Base-by-base conservation (phyloP, 129 eudicot species). In the Pittosporum tobira region DNA sequence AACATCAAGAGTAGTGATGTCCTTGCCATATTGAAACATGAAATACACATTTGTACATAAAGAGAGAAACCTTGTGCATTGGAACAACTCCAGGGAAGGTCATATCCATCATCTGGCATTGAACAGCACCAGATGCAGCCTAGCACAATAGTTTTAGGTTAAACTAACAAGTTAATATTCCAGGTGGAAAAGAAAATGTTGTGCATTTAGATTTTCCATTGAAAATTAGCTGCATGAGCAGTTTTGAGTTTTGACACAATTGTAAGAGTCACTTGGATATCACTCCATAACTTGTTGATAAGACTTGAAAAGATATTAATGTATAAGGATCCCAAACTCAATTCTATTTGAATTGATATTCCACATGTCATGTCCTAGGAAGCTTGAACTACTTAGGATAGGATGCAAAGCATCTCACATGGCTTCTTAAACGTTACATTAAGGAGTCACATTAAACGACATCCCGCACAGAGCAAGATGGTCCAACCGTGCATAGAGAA, bases 91-190 rank as follows among this genome's bases (percentile, higher is more conserved):
- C 96, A 13, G 96, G 99, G 64, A 78, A 69, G 31, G 88, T 77
- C 87, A 79, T 79, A 58, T 91, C 94, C 85, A 91, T 76, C 88
- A 91, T 73, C 75, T 91, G 99, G 54, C 99, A 91, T 65, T 91
- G 99, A 49, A 87, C 99, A 28, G 99, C 99, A 66, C 99, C 99
- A 12, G 96, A 80, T 54, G 96, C 94, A 74, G 91, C 99, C 99
- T 91, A 55, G 16, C 56, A 46, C 23, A 55, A 45, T 23, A 46
- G 26, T 42, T 53, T 31, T 44, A 53, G 24, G 16, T 53, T 21
- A 48, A 31, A 34, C 1, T 13, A 47, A 9, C 22, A 30, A 61
- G 18, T 28, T 16, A 18, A 61, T 21, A 44, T 60, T 60, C 37
- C 28, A 61, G 18, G 23, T 6, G n/a, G 45, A 1, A 26, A 29